Percentiles rank a stretch among this genome's conserved stretches.
These are phyloP conservation scores for Lanmaoa rubissima DNA, from an alignment of 768 basidiomycete species.

Conservation along the genomic window DNA sequence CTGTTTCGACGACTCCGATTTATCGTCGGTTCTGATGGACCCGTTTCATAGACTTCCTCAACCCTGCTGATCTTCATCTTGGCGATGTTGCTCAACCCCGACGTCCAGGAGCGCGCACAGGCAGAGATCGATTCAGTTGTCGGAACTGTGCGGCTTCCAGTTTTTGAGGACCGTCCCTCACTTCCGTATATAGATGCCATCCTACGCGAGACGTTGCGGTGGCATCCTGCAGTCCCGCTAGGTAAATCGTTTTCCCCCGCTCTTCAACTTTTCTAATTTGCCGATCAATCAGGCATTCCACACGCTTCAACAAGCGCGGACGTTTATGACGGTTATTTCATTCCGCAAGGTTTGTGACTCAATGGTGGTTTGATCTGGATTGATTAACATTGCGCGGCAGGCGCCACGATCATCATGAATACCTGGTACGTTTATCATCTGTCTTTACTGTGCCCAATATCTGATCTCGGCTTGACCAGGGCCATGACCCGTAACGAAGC, in stretches of 20 bases:
- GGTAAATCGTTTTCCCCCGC: constrained; percentile 16
- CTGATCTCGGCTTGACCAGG: constrained; percentile 14
- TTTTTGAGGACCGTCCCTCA: constrained; percentile 29
- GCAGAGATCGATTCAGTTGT: constrained; percentile 36
- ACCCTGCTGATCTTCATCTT: constrained; percentile 31
- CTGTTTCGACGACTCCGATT: background rate
- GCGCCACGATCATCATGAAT: constrained; percentile 31
- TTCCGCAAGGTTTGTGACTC: constrained; percentile 46
- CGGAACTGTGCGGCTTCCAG: constrained; percentile 31
- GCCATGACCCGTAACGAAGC: constrained; percentile 35
- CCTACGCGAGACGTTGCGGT: constrained; percentile 34
- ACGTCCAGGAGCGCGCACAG: constrained; percentile 38
- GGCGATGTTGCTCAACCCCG: constrained; percentile 38
- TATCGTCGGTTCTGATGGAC: background rate
- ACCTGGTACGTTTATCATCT: constrained; percentile 15
- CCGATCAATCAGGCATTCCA: constrained; percentile 26
- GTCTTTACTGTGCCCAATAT: background rate
- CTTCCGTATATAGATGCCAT: constrained; percentile 30
- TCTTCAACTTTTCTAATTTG: background rate
- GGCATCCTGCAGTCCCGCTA: constrained; percentile 36
- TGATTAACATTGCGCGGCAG: constrained; percentile 5
- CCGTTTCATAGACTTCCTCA: constrained; percentile 29
- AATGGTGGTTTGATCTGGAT: background rate
- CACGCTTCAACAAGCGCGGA: constrained; percentile 39
- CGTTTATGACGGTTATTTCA: constrained; percentile 47